Evolutionary conservation across 495 filamentous ascomycete species (phyloP), one percentile per base, ranked within the genome.

Genomic region (Aspergillus ellipticus): DNA sequence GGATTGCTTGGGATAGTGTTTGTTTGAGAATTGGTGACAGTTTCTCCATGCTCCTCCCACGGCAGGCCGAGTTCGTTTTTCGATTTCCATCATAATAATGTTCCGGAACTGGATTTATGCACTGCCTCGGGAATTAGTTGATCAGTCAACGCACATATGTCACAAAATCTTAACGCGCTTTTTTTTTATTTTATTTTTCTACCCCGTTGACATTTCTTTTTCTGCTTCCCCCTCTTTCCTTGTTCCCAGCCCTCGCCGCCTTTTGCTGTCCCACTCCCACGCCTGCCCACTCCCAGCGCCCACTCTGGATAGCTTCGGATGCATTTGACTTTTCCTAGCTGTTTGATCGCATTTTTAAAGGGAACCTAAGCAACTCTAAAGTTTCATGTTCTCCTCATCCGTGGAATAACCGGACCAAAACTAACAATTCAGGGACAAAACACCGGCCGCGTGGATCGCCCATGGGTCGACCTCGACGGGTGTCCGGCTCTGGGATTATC

Each of bases 361-460:
- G 39, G 50, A 22, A 29, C 39, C 39, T 31, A 37, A 33, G 42
- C 41, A 46, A 47, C 33, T 21, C 22, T 24, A 28, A 16, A 48
- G 45, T 48, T 48, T 48, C 45, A 48, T 48, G 21, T 48, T 48
- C 37, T 24, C 54, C 31, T 51, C 39, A 16, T 48, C 42, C 43
- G 6, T 50, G 42, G 54, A 35, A 11, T 5, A 35, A 11, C 15
- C 13, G 16, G 21, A 20, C 52, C 41, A 31, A n/a, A 15, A 7
- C 28, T 56, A 48, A 42, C 35, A 50, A 24, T 16, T 47, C 37
- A 28, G 45, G 54, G 50, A 26, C 37, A 57, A 56, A 61, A 55
- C 49, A 56, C 50, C 50, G 58, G 53, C 33, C 46, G 29, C 53
- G 58, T 16, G 53, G 58, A 61, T 61, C 58, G 35, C 33, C 58